Conservation (phyloP, 768 basidiomycete species). For the Tricholoma matsutake region DNA sequence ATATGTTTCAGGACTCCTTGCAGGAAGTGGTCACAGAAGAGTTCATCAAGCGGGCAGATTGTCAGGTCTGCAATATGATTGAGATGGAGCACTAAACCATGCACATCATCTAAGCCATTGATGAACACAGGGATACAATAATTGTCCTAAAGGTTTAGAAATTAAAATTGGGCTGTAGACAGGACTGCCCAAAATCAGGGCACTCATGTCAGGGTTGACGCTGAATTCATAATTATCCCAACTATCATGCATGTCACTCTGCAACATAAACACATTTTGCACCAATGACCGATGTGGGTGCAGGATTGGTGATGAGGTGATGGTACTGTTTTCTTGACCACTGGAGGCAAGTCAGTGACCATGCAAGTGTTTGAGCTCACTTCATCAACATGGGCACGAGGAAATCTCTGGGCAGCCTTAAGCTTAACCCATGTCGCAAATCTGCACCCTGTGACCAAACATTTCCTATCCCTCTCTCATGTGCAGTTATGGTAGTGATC, state of each 20-base stretch:
- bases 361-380: not conserved
- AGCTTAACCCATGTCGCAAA: conserved; percentile 9
- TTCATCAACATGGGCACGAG: conserved; percentile 4
- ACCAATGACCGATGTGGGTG: conserved; percentile 1
- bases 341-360: not conserved
- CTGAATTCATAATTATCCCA: conserved; percentile 23
- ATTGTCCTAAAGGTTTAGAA: conserved; percentile 20
- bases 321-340: conserved; percentile 15
- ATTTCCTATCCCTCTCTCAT: conserved; percentile 14
- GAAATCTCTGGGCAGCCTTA: conserved; percentile 13
- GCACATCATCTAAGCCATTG: conserved; percentile 22
- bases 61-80: conserved; percentile 23
- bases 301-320: conserved; percentile 14
- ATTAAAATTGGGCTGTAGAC: not conserved
- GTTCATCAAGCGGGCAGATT: conserved; percentile 3
- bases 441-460: conserved; percentile 10
- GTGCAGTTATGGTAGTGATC: conserved; percentile 10
- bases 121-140: conserved; percentile 28
- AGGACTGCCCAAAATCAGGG: not conserved
- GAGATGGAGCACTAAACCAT: conserved; percentile 21
- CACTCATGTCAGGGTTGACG: conserved; percentile 18
- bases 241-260: conserved; percentile 16
- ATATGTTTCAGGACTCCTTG: conserved; percentile 1
- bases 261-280: conserved; percentile 17
- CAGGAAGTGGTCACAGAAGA: conserved; percentile 4